A percentile compares a stretch with the other conserved stretches of the same genome.
Conservation (phyloP, 2,329 filamentous ascomycete genomes). For the Rugonectria rugulosa region DNA sequence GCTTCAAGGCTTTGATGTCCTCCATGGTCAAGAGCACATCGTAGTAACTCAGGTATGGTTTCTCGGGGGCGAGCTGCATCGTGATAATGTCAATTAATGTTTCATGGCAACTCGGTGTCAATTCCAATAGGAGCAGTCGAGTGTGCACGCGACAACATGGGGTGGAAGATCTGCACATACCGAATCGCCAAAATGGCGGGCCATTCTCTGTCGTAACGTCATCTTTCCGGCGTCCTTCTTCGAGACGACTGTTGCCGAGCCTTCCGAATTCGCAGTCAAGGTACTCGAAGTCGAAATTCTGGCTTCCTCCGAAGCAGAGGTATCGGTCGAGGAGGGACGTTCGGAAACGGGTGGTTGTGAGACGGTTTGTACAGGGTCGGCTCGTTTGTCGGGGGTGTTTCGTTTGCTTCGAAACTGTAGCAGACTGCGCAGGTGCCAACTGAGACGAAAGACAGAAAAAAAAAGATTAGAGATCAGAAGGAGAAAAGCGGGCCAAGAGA, state of each 20-base stretch:
- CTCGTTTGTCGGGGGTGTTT: no score
- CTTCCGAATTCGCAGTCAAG: constrained; percentile 30
- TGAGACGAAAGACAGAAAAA: constrained; percentile 11
- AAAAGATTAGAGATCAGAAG: constrained; percentile 26
- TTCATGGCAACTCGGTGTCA: background rate
- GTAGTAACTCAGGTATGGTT: constrained; percentile 51
- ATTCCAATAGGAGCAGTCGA: background rate
- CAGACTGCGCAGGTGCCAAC: constrained; percentile 34
- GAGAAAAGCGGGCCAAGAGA: constrained; percentile 14
- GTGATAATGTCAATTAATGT: constrained; percentile 21
- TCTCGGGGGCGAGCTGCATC: constrained; percentile 56
- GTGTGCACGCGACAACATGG: background rate
- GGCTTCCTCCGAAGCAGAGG: constrained; percentile 9
- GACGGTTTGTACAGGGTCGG: no score
- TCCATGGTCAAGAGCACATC: constrained; percentile 74
- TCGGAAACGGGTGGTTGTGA: no score
- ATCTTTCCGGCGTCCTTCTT: constrained; percentile 40
- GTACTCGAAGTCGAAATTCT: constrained; percentile 19
- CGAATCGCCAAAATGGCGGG: constrained; percentile 57
- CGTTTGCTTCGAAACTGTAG: constrained; percentile 33
- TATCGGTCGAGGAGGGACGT: constrained; percentile 33
- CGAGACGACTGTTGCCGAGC: constrained; percentile 20
- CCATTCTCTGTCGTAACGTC: constrained; percentile 52
- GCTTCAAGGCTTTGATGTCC: constrained; percentile 86
- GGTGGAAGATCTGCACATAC: constrained; percentile 44